Evolutionary conservation across 2,329 filamentous ascomycete species (phyloP).

Genomic region (Botrytis deweyae): DNA sequence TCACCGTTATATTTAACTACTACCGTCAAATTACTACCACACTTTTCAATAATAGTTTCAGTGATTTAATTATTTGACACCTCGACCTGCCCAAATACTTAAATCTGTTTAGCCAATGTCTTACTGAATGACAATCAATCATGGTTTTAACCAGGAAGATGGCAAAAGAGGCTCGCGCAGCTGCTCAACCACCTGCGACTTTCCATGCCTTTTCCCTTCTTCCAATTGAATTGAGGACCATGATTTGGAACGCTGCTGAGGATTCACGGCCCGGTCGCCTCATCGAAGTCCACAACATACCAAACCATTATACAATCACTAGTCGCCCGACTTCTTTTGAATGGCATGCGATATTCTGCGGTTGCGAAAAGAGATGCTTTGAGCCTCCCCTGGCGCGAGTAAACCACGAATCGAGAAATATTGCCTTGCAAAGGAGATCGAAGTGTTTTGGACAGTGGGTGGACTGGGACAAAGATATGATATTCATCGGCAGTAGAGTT

Average conservation of each 20-base stretch:
- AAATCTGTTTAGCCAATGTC: not conserved
- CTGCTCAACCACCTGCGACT: not conserved
- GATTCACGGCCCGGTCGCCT: not conserved
- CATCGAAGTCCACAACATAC: conserved; percentile 18
- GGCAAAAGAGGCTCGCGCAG: not conserved
- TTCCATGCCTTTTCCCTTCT: not conserved
- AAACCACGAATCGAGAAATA: not conserved
- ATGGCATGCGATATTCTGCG: conserved; percentile 5
- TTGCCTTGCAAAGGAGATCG: not conserved
- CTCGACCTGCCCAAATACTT: not conserved
- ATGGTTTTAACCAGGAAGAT: not conserved
- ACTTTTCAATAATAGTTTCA: not conserved
- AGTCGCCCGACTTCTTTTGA: not conserved
- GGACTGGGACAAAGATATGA: conserved; percentile 12
- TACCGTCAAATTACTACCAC: not conserved
- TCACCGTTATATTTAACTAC: not conserved
- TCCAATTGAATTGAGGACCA: not conserved
- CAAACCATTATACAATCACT: not conserved
- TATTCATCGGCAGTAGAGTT: conserved; percentile 15
- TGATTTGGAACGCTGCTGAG: conserved; percentile 1
- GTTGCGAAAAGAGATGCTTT: not conserved
- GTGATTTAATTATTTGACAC: not conserved
- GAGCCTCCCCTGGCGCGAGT: not conserved
- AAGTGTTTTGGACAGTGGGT: not conserved
- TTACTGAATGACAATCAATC: not conserved